Evolutionary conservation across 495 filamentous ascomycete species (phyloP), one percentile per base, ranked within the genome.

Genomic region (Hapsidospora chrysogenum): DNA sequence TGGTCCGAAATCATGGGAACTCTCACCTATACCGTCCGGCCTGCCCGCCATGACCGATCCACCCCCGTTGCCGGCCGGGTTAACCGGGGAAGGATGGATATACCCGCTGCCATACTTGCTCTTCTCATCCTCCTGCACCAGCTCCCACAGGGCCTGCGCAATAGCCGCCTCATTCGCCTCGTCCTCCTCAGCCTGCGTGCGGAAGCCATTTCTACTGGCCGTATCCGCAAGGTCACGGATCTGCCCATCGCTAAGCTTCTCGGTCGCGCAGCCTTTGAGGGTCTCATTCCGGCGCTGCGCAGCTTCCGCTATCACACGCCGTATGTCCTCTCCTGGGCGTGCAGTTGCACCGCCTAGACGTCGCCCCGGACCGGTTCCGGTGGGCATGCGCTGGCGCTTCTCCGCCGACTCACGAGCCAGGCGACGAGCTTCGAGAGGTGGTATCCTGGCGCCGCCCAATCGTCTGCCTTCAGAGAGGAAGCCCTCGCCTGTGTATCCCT

Each of bases 151-250:
- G 0, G 85, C 87, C 43, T 85, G 72, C 38, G 83, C 66, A 43
- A 94, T 93, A n/a, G 87, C 86, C 14, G 68, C 66, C 30, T 95
- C 83, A 41, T 94, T 87, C 1, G 83, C 87, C 43, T 85, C 78
- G 35, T 94, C 85, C 45, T 89, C 81, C 45, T 92, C 82, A 0
- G 82, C 81, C 48, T 85, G 67, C 0, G 87, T 94, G 26, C 68
- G 61, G 61, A 89, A 85, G 0, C 84, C 82, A 44, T 77, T 79
- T 30, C 60, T 54, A 3, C 71, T 74, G 5, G 80, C 79, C 41
- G 78, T 66, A 37, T 85, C 72, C 2, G 68, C 65, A 2, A 83
- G 59, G 23, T 63, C 59, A 3, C 56, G 52, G 2, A 76, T 76
- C 30, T 82, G 71, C 18, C 70, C 60, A 32, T 59, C 52, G 27